Conservation (phyloP, 257 asterid species). For the Dorcoceras hygrometricum region DNA sequence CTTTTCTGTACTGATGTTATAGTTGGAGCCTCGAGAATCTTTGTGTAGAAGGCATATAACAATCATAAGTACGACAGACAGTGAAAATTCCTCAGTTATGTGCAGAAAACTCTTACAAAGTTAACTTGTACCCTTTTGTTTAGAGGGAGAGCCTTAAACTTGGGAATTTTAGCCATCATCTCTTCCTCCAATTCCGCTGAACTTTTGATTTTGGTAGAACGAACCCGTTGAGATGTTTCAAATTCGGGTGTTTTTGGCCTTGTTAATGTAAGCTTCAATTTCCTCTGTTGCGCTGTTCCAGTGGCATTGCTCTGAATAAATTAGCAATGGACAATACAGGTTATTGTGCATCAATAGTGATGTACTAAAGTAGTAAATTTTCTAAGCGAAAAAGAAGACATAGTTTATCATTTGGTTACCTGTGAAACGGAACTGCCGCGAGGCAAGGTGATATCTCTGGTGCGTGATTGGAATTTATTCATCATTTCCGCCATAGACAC, state of each 20-base stretch:
- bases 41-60: not conserved
- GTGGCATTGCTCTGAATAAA: slow-evolving; percentile 34
- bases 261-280: slow-evolving; percentile 72
- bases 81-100: not conserved
- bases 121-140: slow-evolving; percentile 61
- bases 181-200: slow-evolving; percentile 89
- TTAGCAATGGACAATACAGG: not conserved
- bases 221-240: slow-evolving; percentile 81
- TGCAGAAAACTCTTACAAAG: not conserved
- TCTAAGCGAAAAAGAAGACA: not conserved
- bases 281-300: slow-evolving; percentile 37
- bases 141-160: slow-evolving; percentile 85
- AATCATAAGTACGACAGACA: not conserved
- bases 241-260: slow-evolving; percentile 92
- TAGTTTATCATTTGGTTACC: slow-evolving; percentile 31
- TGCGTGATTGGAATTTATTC: slow-evolving; percentile 76
- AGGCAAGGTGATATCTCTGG: slow-evolving; percentile 57
- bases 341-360: not conserved
- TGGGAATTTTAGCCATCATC: slow-evolving; percentile 88
- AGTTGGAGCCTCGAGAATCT: slow-evolving; percentile 71
- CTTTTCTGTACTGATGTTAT: slow-evolving; percentile 63
- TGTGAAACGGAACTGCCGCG: slow-evolving; percentile 44
- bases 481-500: slow-evolving; percentile 93
- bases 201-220: slow-evolving; percentile 66
- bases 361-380: slow-evolving; percentile 1